These are phyloP conservation scores for Canavalia ensiformis DNA, from an alignment of 306 rosid genomes.

Conservation along the genomic window DNA sequence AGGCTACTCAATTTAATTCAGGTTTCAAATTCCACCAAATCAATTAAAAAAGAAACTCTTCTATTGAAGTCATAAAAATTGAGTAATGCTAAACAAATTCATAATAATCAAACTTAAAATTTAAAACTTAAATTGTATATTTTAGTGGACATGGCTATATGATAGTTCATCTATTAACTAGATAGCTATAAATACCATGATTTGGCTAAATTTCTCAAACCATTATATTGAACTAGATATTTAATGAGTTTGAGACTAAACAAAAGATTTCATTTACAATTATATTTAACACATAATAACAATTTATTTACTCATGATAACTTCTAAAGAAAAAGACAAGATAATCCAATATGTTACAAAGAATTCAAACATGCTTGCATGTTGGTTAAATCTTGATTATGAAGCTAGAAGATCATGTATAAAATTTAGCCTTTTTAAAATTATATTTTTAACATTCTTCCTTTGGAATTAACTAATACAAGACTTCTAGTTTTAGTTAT, in stretches of 20 bases:
- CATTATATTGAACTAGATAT: background rate
- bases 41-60: too few species aligned
- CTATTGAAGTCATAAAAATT: too few species aligned
- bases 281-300: slow-evolving; percentile 19
- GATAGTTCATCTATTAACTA: background rate
- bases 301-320: slow-evolving; percentile 14
- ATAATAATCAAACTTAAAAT: too few species aligned
- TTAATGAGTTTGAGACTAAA: background rate
- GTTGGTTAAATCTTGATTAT: slow-evolving; percentile 40
- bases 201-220: slow-evolving; percentile 1
- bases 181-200: slow-evolving; percentile 6
- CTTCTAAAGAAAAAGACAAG: background rate
- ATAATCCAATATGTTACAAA: slow-evolving; percentile 45
- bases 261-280: slow-evolving; percentile 22
- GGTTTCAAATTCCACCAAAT: too few species aligned
- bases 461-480: slow-evolving; percentile 34
- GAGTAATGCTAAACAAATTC: too few species aligned
- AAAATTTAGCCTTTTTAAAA: slow-evolving; percentile 48
- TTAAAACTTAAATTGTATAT: too few species aligned
- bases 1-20: too few species aligned
- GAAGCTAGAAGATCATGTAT: slow-evolving; percentile 52
- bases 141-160: background rate
- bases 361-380: slow-evolving; percentile 41
- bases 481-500: slow-evolving; percentile 36
- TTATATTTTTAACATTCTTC: slow-evolving; percentile 34